Conservation (phyloP, 768 basidiomycete species). For the Pisolithus sp. region DNA sequence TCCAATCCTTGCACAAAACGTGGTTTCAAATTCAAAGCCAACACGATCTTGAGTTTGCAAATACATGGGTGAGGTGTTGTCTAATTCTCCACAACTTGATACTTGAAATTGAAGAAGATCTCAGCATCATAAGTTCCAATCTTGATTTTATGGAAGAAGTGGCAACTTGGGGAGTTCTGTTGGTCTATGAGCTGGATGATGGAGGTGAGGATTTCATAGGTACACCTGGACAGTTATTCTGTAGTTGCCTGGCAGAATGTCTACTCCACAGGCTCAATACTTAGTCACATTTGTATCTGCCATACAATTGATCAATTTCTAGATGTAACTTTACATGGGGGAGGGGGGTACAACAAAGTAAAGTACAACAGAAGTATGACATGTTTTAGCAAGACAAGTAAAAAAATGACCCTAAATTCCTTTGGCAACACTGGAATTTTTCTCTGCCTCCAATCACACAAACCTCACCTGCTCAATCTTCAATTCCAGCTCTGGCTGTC, state of each 20-base stretch:
- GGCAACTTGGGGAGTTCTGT: neutral
- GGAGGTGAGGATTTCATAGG: neutral
- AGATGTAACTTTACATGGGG: too few species aligned
- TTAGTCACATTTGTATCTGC: too few species aligned
- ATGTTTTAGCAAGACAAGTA: neutral
- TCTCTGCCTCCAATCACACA: neutral
- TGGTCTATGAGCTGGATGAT: neutral
- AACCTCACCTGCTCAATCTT: neutral
- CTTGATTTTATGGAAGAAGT: neutral
- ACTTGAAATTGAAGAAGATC: conserved; percentile 7
- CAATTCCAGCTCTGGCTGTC: neutral
- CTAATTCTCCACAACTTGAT: conserved; percentile 11
- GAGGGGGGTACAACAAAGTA: too few species aligned
- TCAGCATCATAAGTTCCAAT: neutral
- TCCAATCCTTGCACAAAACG: conserved; percentile 6
- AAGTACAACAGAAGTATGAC: too few species aligned
- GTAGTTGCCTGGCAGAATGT: neutral
- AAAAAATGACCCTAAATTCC: too few species aligned
- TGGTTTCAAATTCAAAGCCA: conserved; percentile 4
- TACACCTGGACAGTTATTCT: neutral
- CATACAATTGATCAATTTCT: too few species aligned
- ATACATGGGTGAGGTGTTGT: conserved; percentile 3
- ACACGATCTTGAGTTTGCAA: conserved; percentile 2
- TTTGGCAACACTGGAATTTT: neutral
- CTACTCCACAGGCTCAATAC: neutral